Percentiles rank a stretch among this genome's conserved stretches.
Conservation (phyloP, 2,329 filamentous ascomycete genomes). For the Monilinia vaccinii-corymbosi region DNA sequence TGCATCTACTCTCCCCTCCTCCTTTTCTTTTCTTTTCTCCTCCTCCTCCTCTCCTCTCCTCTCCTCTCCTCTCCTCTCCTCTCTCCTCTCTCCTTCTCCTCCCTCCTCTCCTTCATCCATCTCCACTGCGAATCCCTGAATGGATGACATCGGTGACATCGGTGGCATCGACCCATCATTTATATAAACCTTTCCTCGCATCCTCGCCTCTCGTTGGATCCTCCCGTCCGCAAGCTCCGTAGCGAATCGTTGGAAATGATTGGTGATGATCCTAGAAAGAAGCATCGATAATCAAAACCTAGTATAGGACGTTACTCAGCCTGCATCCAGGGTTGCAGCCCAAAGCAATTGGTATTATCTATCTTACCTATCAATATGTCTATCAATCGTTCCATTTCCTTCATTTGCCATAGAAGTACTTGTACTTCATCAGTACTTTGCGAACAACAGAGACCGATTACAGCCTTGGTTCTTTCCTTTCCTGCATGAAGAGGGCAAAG, state of each 20-base stretch:
- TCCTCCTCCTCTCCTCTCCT: too few relatives aligned
- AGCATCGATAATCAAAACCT: neutral
- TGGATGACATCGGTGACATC: neutral
- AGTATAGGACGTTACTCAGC: constrained; percentile 1
- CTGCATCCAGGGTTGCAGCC: neutral
- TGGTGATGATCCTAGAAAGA: neutral
- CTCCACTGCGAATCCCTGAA: neutral
- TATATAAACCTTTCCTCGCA: neutral
- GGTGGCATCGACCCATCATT: neutral
- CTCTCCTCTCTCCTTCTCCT: neutral
- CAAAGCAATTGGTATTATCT: neutral
- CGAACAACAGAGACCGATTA: neutral
- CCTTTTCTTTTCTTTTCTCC: too few relatives aligned
- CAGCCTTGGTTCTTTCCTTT: neutral
- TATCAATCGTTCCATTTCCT: too few relatives aligned
- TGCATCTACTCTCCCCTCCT: too few relatives aligned
- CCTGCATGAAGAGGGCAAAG: neutral
- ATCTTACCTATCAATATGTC: neutral
- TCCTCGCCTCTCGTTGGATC: neutral
- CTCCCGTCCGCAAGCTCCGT: neutral
- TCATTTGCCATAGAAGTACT: too few relatives aligned
- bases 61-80: too few relatives aligned
- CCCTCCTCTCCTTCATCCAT: neutral
- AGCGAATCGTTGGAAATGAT: neutral
- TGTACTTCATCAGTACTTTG: too few relatives aligned